Evolutionary conservation across 2,329 filamentous ascomycete species (phyloP).

Genomic region (Botrytis squamosa): DNA sequence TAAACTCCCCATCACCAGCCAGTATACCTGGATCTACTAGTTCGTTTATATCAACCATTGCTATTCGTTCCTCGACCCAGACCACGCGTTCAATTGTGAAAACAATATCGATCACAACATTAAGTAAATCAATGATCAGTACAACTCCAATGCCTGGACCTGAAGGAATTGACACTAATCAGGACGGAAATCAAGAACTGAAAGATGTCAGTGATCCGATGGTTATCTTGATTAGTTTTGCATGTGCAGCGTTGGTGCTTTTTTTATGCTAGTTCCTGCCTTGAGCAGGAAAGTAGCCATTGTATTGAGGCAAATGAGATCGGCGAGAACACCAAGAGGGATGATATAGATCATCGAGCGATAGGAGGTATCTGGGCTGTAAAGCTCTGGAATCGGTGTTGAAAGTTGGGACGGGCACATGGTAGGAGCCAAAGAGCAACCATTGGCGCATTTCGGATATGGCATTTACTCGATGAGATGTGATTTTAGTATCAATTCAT

Average conservation of each 20-base stretch:
- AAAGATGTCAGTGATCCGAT: constrained; percentile 17
- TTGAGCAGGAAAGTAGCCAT: constrained; percentile 15
- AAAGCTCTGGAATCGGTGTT: not conserved
- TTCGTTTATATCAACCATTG: not conserved
- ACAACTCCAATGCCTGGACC: not conserved
- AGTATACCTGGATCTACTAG: not conserved
- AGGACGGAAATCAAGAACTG: not conserved
- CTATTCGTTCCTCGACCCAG: not conserved
- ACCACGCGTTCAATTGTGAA: not conserved
- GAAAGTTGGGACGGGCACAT: not conserved
- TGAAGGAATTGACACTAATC: not conserved
- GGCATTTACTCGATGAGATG: not conserved
- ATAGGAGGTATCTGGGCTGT: not conserved
- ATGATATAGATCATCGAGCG: not conserved
- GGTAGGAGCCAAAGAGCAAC: not conserved
- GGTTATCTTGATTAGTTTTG: constrained; percentile 24
- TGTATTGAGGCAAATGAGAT: constrained; percentile 3
- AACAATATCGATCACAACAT: not conserved
- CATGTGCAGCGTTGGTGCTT: constrained; percentile 23
- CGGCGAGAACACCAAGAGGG: not conserved
- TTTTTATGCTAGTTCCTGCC: constrained; percentile 30
- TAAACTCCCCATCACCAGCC: not conserved
- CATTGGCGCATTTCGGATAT: not conserved
- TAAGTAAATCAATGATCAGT: not conserved
- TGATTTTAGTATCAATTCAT: not conserved